Percentiles rank a stretch among this genome's conserved stretches.
Conservation (phyloP, 2,329 filamentous ascomycete genomes). For the Cercospora beticola region DNA sequence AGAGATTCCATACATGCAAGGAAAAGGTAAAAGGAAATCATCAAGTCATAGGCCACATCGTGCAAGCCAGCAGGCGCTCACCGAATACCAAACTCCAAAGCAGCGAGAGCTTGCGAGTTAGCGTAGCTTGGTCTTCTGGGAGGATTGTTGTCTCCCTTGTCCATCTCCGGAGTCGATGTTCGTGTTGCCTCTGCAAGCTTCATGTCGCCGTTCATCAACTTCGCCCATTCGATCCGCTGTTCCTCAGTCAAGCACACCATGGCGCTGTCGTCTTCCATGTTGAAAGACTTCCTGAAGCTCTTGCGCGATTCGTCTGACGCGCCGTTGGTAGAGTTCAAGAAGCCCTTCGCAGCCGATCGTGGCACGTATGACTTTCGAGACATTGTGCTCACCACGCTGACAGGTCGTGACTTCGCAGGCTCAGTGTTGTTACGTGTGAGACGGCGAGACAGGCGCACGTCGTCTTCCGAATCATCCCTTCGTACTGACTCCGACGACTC, state of each 20-base stretch:
- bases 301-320: constrained; percentile 22
- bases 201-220: constrained; percentile 23
- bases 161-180: constrained; percentile 11
- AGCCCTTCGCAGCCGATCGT: constrained; percentile 28
- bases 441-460: neutral
- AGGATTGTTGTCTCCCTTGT: constrained; percentile 6
- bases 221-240: constrained; percentile 33
- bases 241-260: constrained; percentile 32
- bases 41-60: neutral
- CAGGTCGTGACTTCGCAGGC: constrained; percentile 19
- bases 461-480: constrained; percentile 12
- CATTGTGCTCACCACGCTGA: constrained; percentile 23
- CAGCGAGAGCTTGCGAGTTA: constrained; percentile 31
- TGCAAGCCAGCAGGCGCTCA: constrained; percentile 32
- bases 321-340: constrained; percentile 28
- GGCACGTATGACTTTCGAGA: constrained; percentile 29
- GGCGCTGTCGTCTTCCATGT: constrained; percentile 23
- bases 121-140: constrained; percentile 16
- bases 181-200: constrained; percentile 18
- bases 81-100: constrained; percentile 31
- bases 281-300: constrained; percentile 26
- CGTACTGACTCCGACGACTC: constrained; percentile 17
- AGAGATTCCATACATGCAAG: neutral
- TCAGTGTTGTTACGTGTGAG: neutral
- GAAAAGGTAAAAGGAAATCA: neutral